Base-by-base conservation (phyloP, 1,139 yeast species). In the Kazachstania sp. region DNA sequence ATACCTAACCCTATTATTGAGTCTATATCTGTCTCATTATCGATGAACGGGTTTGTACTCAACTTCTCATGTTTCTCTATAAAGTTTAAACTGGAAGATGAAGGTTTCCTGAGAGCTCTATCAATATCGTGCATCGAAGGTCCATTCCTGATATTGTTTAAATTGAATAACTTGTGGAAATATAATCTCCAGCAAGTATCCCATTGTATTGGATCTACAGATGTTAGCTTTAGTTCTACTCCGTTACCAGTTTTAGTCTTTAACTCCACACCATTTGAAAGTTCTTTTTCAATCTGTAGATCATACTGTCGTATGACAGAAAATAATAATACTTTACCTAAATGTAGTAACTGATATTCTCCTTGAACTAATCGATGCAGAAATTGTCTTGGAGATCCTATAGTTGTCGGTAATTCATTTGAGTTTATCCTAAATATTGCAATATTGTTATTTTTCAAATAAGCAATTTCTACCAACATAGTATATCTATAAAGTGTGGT, bases 311-410 rank as follows among this genome's bases (percentile, higher is more conserved):
- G 56, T 38, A 69, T 56, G 4, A 63, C 53, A 9, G 69, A 67
- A 50, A 68, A 69, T 44, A 69, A 49, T 38, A 69, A 54, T 3
- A 65, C 57, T 39, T 67, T 53, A 4, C 70, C 71, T 6, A 68
- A 18, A 20, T 44, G 48, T 35, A 47, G 43, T 19, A 45, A 15
- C 3, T 44, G 39, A 20, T 39, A 43, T 26, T 52, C 41, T 7
- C 46, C 48, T 12, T 23, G 20, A 3, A 44, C 37, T 12, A 54
- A 35, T 28, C 49, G 40, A n/a, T 48, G 31, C 23, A 56, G 30
- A 15, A 58, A 31, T 1, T 45, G 32, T 4, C 23, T 29, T 3
- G 48, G 39, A 3, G 45, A 20, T 9, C 39, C 45, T 3, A 37
- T 34, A 2, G 44, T 29, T 13, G 44, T 45, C 3, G 56, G 52